Conservation (phyloP, 371 early-diverging fungal species). For the Sanchytrium tribonematis region DNA sequence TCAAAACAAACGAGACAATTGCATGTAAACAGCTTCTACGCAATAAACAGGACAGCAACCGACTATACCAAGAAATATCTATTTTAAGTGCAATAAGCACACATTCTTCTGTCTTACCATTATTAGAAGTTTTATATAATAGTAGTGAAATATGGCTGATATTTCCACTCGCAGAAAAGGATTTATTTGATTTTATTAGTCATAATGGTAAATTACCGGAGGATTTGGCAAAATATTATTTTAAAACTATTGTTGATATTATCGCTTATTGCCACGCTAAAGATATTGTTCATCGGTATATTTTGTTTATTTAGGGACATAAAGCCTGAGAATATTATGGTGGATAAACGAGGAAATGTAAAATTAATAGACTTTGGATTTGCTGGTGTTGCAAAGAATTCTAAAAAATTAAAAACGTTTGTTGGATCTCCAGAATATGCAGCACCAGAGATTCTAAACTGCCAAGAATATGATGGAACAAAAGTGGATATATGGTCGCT, state of each 20-base stretch:
- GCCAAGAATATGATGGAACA: conserved; percentile 23
- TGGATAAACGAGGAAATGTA: conserved; percentile 25
- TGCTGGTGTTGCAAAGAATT: conserved; percentile 9
- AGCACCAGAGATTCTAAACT: conserved; percentile 26
- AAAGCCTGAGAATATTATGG: conserved; percentile 41
- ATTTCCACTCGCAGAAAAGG: neutral
- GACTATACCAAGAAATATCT: neutral
- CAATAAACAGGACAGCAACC: neutral
- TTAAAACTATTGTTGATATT: neutral
- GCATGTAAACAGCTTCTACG: neutral
- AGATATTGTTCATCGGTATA: conserved; percentile 2
- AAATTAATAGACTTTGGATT: conserved; percentile 45
- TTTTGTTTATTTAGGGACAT: conserved; percentile 19
- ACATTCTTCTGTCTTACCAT: neutral
- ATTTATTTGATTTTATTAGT: neutral
- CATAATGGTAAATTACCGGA: neutral
- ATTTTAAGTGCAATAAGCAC: neutral
- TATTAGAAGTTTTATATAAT: neutral
- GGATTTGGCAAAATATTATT: neutral
- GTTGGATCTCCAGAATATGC: conserved; percentile 57
- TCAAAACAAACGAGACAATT: neutral
- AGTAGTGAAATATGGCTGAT: neutral
- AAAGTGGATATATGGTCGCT: conserved; percentile 56
- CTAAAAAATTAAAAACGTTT: conserved; percentile 33
- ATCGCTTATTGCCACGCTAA: neutral